Evolutionary conservation across 306 rosid species (phyloP).

Genomic region (Alnus rubra): DNA sequence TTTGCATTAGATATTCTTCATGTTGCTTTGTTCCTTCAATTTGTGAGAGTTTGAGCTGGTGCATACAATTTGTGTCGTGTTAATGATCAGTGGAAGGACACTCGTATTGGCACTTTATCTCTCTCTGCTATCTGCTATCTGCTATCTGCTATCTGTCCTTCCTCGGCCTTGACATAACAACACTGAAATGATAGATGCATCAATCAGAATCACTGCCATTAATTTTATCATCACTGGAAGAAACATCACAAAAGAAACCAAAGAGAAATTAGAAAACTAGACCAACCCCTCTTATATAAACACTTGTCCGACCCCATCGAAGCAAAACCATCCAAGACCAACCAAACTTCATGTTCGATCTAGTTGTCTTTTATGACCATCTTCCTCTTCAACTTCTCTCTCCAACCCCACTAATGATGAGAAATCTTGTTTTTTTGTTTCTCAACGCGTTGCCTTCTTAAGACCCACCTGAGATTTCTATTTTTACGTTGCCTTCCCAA

Average conservation of each 20-base stretch:
- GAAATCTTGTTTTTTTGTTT: too few species aligned
- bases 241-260: constrained; percentile 13
- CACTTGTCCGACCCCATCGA: constrained; percentile 10
- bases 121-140: constrained; percentile 22
- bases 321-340: constrained; percentile 4
- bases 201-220: constrained; percentile 56
- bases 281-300: constrained; percentile 32
- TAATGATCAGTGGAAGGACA: constrained; percentile 7
- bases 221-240: constrained; percentile 24
- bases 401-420: constrained; percentile 18
- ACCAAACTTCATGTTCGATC: not conserved
- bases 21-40: not conserved
- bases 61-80: constrained; percentile 1
- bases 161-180: constrained; percentile 98
- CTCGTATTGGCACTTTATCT: constrained; percentile 23
- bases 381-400: constrained; percentile 26
- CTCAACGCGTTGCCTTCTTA: too few species aligned
- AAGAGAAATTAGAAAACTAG: not conserved
- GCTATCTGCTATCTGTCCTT: constrained; percentile 38
- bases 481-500: constrained; percentile 26
- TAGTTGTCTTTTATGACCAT: constrained; percentile 14
- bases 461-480: constrained; percentile 14
- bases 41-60: constrained; percentile 19
- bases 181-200: constrained; percentile 78
- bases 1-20: not conserved